Evolutionary conservation across 768 basidiomycete genomes (phyloP).

Genomic region (Hericium erinaceus): DNA sequence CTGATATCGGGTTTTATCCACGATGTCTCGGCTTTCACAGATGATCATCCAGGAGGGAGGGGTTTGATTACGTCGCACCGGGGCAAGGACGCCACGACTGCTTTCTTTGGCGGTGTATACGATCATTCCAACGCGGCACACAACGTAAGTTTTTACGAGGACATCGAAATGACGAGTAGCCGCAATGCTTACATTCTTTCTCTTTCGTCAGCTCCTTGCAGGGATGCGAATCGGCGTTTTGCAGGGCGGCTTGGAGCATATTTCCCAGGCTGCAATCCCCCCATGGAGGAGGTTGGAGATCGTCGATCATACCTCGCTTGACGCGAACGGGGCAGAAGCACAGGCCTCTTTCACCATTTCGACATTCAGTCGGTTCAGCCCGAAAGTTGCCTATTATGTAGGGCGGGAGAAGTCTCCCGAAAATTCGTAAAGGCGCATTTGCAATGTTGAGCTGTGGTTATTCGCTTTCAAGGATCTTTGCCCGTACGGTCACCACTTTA

Average conservation of each 20-base stretch:
- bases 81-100: conserved; percentile 77
- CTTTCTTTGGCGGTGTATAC: conserved; percentile 82
- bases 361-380: background rate
- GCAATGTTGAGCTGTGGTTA: too few relatives aligned
- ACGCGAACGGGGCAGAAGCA: background rate
- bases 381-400: too few relatives aligned
- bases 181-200: background rate
- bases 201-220: conserved; percentile 40
- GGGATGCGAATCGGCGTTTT: conserved; percentile 73
- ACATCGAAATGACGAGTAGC: background rate
- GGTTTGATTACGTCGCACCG: conserved; percentile 45
- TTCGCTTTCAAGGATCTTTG: too few relatives aligned
- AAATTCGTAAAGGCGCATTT: too few relatives aligned
- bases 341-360: background rate
- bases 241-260: conserved; percentile 52
- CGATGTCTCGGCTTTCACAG: conserved; percentile 64
- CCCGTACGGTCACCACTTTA: too few relatives aligned
- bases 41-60: conserved; percentile 74
- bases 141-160: conserved; percentile 34
- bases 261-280: conserved; percentile 16
- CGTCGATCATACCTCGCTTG: background rate
- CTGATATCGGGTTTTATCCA: conserved; percentile 84
- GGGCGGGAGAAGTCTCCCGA: too few relatives aligned
- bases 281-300: conserved; percentile 3
- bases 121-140: conserved; percentile 78